Base-by-base conservation (phyloP, 1,284 basidiomycete genomes). In the Caloboletus firmus region DNA sequence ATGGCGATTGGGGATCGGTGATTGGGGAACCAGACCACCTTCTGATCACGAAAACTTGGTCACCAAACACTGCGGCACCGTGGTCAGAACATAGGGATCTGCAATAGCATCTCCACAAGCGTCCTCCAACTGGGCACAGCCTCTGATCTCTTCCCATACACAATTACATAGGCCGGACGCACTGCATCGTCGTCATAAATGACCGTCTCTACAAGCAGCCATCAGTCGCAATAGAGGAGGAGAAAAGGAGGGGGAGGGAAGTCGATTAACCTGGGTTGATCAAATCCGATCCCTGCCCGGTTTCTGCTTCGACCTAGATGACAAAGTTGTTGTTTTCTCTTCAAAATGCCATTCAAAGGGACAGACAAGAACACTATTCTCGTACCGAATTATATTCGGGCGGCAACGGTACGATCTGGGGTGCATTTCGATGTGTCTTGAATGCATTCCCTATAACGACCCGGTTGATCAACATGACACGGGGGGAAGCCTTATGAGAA, bases 401-500 rank as follows among this genome's bases (percentile, higher is more conserved):
- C 6, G 50, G 49, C 18, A 59, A 39, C 2, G 58, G 51, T 18
- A 35, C 36, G 5, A 59, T 61, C 28, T 72, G 57, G 15, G 71
- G 70, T 15, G 73, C 76, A 57, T 81, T 83, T 51, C 68, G 62
- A 36, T 68, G 68, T 30, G 74, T 72, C 55, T 69, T 75, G 54
- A 72, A 72, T 30, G 81, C 69, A 59, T 76, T 82, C 2, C 83
- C 83, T 36, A 79, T 76, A 11, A 83, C 74, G 13, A 84, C 82
- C 30, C 79, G 75, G 62, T 76, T 82, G 36, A 82, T 71, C 15
- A 85, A 70, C 49, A 83, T 64, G 12, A 77, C 76, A n/a, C 76
- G 76, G 30, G 73, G 70, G 9, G 63, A 60, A 4, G 75, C 70
- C 24, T 68, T 60, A 28, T 69, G 60, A 34, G 72, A 69, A 10